Percentiles rank a stretch among this genome's conserved stretches.
These are phyloP conservation scores for Aspergillus diversus DNA, from an alignment of 495 filamentous ascomycete species.

Conservation along the genomic window DNA sequence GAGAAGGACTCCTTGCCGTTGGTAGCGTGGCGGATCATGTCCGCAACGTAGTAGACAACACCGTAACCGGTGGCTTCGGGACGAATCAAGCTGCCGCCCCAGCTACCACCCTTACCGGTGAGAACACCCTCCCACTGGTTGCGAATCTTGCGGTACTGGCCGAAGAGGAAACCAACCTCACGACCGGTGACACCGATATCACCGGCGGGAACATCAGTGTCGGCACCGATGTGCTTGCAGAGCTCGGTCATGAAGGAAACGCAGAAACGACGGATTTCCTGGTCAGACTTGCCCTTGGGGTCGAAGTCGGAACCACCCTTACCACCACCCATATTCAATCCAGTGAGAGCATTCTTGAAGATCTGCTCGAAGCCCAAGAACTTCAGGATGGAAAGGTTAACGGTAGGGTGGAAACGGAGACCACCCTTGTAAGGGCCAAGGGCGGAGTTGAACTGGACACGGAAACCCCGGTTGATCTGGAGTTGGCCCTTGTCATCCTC, in stretches of 20 bases:
- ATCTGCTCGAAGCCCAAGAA: slow-evolving; percentile 99
- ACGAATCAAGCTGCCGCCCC: slow-evolving; percentile 93
- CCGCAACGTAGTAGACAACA: slow-evolving; percentile 93
- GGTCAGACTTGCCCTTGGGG: slow-evolving; percentile 97
- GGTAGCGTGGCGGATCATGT: slow-evolving; percentile 90
- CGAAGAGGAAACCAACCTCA: slow-evolving; percentile 94
- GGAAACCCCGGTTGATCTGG: slow-evolving; percentile 95
- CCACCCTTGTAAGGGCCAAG: slow-evolving; percentile 98
- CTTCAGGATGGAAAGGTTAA: slow-evolving; percentile 97
- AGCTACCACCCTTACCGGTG: slow-evolving; percentile 91
- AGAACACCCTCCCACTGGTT: slow-evolving; percentile 95
- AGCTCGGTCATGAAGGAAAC: slow-evolving; percentile 94
- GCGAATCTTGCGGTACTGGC: slow-evolving; percentile 85
- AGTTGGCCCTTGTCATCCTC: slow-evolving; percentile 85
- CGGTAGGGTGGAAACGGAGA: slow-evolving; percentile 91
- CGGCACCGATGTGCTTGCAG: slow-evolving; percentile 91
- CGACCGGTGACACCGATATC: slow-evolving; percentile 91
- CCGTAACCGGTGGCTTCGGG: slow-evolving; percentile 98
- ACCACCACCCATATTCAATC: slow-evolving; percentile 90
- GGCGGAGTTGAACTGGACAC: slow-evolving; percentile 98
- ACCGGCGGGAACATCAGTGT: slow-evolving; percentile 93
- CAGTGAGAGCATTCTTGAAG: slow-evolving; percentile 99
- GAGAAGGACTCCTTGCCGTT: slow-evolving; percentile 81
- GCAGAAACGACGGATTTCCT: slow-evolving; percentile 98
- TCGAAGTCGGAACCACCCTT: slow-evolving; percentile 99